A percentile compares a stretch with the other conserved stretches of the same genome.
Evolutionary conservation across 164 flowering plant genomes (phyloP).

Genomic region (Berberis thunbergii): DNA sequence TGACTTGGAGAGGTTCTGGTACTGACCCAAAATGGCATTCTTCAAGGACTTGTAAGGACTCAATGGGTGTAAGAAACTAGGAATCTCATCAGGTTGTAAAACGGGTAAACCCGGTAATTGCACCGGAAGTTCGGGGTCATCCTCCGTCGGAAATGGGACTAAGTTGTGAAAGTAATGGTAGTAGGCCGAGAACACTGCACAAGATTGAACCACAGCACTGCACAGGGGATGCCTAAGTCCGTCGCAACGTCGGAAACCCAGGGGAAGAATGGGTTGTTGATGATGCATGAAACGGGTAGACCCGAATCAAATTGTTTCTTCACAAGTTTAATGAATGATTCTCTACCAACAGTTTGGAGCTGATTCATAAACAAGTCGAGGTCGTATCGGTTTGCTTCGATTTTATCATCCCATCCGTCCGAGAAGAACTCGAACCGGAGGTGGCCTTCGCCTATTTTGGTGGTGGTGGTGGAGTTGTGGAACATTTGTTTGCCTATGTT

Average conservation of each 20-base stretch:
- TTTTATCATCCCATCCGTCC: conserved; percentile 39
- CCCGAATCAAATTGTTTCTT: conserved; percentile 19
- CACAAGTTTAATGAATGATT: conserved; percentile 28
- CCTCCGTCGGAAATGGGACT: conserved; percentile 41
- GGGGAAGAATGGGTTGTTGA: conserved; percentile 67
- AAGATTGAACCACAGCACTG: conserved; percentile 69
- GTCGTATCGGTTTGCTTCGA: conserved; percentile 25
- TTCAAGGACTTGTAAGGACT: conserved; percentile 26
- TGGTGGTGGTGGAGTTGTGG: conserved; percentile 15
- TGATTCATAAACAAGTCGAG: conserved; percentile 28
- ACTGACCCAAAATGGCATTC: conserved; percentile 39
- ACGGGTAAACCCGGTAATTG: conserved; percentile 50
- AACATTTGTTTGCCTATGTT: conserved; percentile 24
- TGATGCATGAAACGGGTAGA: conserved; percentile 57
- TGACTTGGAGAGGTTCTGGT: conserved; percentile 39
- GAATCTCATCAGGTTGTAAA: conserved; percentile 48
- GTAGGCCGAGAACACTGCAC: conserved; percentile 50
- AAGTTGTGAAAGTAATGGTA: conserved; percentile 36
- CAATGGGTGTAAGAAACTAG: conserved; percentile 52
- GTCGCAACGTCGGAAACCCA: conserved; percentile 72
- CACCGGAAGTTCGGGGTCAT: conserved; percentile 31
- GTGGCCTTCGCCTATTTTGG: conserved; percentile 34
- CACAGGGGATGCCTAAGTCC: conserved; percentile 37
- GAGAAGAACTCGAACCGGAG: conserved; percentile 60
- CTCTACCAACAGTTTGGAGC: conserved; percentile 35